These are phyloP conservation scores for Sechiopsis laciniata DNA, from an alignment of 306 rosid genomes.

Conservation along the genomic window DNA sequence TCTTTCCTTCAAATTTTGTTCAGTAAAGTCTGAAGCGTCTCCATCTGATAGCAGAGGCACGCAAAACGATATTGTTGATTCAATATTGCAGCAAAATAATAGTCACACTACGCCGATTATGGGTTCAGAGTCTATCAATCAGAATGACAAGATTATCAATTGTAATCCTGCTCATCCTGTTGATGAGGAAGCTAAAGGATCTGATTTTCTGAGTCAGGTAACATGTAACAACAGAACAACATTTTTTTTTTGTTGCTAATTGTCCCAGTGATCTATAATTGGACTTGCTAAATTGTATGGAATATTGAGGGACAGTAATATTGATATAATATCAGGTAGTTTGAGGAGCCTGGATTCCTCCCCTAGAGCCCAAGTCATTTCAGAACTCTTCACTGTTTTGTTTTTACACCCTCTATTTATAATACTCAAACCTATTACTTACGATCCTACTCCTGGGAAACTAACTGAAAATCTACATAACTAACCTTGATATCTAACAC, in stretches of 20 bases:
- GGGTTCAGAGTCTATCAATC: conserved; percentile 32
- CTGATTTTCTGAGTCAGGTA: conserved; percentile 78
- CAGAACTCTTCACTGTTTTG: background rate
- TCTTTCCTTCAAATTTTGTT: conserved; percentile 26
- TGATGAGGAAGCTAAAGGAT: conserved; percentile 60
- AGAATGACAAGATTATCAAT: conserved; percentile 29
- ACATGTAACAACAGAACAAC: conserved; percentile 16
- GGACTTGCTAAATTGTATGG: background rate
- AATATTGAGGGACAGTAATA: background rate
- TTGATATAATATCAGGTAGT: background rate
- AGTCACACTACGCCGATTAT: conserved; percentile 28
- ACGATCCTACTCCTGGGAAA: background rate
- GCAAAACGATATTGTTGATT: conserved; percentile 40
- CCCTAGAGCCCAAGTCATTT: background rate
- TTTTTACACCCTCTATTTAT: background rate
- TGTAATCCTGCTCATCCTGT: conserved; percentile 33
- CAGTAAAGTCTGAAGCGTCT: conserved; percentile 33
- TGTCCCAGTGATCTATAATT: background rate
- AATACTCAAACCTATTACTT: background rate
- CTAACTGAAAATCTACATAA: background rate
- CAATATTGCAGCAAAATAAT: conserved; percentile 31
- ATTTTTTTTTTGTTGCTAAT: background rate
- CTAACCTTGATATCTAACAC: background rate
- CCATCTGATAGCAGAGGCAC: conserved; percentile 29
- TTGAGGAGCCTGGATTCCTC: background rate